Evolutionary conservation across 805 yeast species (phyloP).

Genomic region (Wickerhamomyces mucosus): DNA sequence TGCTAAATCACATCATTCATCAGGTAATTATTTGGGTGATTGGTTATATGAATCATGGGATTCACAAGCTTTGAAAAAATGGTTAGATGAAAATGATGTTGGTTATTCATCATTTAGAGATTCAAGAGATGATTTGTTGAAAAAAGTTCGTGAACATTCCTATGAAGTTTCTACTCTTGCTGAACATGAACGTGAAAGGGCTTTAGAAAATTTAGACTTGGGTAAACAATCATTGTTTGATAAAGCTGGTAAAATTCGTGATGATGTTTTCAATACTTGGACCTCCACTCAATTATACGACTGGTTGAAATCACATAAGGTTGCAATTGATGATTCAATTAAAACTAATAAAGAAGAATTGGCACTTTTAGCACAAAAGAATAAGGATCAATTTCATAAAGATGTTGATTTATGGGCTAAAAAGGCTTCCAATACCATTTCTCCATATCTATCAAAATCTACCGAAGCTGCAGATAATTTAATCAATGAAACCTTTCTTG

Average conservation of each 20-base stretch:
- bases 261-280: slow-evolving; percentile 42
- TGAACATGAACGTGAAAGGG: slow-evolving; percentile 27
- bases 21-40: slow-evolving; percentile 40
- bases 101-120: slow-evolving; percentile 27
- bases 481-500: slow-evolving; percentile 35
- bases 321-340: slow-evolving; percentile 25
- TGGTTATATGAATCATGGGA: slow-evolving; percentile 49
- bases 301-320: slow-evolving; percentile 42
- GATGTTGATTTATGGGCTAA: slow-evolving; percentile 31
- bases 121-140: slow-evolving; percentile 36
- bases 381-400: slow-evolving; percentile 25
- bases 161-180: slow-evolving; percentile 31
- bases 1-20: slow-evolving; percentile 24
- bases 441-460: slow-evolving; percentile 28
- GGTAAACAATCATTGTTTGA: slow-evolving; percentile 28
- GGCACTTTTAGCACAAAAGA: slow-evolving; percentile 23
- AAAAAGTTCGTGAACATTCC: slow-evolving; percentile 35
- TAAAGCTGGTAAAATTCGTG: slow-evolving; percentile 30
- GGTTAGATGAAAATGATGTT: slow-evolving; percentile 39
- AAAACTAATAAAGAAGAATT: slow-evolving; percentile 27
- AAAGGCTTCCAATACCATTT: slow-evolving; percentile 20
- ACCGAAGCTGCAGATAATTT: slow-evolving; percentile 24
- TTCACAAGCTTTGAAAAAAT: slow-evolving; percentile 33
- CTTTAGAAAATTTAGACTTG: slow-evolving; percentile 32
- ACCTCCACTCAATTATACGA: slow-evolving; percentile 41